These are phyloP conservation scores for Boletales sp. DNA, from an alignment of 768 basidiomycete species.

Conservation along the genomic window DNA sequence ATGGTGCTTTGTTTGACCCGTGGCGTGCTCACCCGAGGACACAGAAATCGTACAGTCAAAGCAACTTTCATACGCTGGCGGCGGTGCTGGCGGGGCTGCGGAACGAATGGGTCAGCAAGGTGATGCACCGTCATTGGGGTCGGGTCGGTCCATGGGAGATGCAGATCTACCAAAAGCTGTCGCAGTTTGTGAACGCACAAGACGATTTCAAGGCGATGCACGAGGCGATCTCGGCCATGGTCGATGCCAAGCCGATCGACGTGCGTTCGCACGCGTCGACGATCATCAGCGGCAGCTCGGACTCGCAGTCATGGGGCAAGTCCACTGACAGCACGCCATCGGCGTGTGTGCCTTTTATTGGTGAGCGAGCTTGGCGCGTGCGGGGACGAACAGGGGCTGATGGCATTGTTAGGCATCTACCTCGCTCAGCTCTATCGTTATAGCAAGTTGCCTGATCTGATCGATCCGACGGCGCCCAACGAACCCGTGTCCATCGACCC, in stretches of 20 bases:
- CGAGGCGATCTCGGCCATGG: conserved; percentile 56
- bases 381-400: neutral
- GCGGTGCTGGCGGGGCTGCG: conserved; percentile 78
- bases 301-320: conserved; percentile 34
- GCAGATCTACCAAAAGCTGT: conserved; percentile 71
- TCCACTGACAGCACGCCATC: conserved; percentile 45
- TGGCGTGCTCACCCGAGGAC: neutral
- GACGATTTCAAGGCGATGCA: conserved; percentile 78
- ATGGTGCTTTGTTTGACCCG: neutral
- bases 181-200: conserved; percentile 54
- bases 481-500: conserved; percentile 64
- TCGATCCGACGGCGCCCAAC: conserved; percentile 79
- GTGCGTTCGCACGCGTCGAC: conserved; percentile 51
- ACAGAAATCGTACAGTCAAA: conserved; percentile 77
- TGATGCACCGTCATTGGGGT: conserved; percentile 65
- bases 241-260: conserved; percentile 61
- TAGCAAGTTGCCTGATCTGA: conserved; percentile 69
- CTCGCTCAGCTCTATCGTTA: conserved; percentile 65
- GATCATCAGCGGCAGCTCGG: conserved; percentile 46
- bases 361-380: conserved; percentile 36
- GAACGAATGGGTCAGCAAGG: conserved; percentile 61
- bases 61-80: conserved; percentile 74
- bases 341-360: conserved; percentile 80
- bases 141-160: conserved; percentile 67
- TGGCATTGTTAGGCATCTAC: conserved; percentile 56